Evolutionary conservation across 805 yeast species (phyloP), one percentile per base, ranked within the genome.

Genomic region (Tetrapisispora fleetii): DNA sequence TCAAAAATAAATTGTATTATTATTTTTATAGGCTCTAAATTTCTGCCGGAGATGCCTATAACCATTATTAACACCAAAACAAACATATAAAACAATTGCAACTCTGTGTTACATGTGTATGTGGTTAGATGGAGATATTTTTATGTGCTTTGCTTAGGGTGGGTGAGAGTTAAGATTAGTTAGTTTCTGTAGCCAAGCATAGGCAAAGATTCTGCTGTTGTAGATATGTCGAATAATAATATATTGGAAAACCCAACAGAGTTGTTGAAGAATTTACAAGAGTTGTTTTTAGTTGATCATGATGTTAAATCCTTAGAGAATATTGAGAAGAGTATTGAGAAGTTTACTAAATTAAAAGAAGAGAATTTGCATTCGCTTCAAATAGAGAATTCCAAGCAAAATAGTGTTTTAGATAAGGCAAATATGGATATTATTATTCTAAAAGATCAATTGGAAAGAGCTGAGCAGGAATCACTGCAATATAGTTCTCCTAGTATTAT

Each of bases 271-370:
- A 56, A 59, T 18, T 56, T 59, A 1, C 55, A 63, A 19, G 56
- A 56, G 33, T 57, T 54, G 37, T 60, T 62, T 46, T 56, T 58
- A 10, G 54, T 69, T 35, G 54, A 54, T 4, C 63, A 56, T 11
- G 60, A 67, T 40, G 54, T 56, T 19, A 46, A 46, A 16, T 44
- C 54, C 16, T 27, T 58, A 27, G 43, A 35, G 4, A 47, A 46
- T 17, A 56, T 58, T 17, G 48, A 49, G 58, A 14, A 55, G 50
- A 44, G 50, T 45, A 18, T 58, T 51, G 37, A 46, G 16, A 37
- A 51, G 17, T 42, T 58, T 13, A 40, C 48, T 16, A 21, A 45
- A 10, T 45, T 28, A 28, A 39, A 53, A 3, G 45, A 44, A 18
- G 48, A 50, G 18, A 30, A 50, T 13, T 17, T 51, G 14, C 40